Evolutionary conservation across 2,329 filamentous ascomycete genomes (phyloP), one percentile per base, ranked within the genome.

Genomic region (Pseudogymnoascus sp.): DNA sequence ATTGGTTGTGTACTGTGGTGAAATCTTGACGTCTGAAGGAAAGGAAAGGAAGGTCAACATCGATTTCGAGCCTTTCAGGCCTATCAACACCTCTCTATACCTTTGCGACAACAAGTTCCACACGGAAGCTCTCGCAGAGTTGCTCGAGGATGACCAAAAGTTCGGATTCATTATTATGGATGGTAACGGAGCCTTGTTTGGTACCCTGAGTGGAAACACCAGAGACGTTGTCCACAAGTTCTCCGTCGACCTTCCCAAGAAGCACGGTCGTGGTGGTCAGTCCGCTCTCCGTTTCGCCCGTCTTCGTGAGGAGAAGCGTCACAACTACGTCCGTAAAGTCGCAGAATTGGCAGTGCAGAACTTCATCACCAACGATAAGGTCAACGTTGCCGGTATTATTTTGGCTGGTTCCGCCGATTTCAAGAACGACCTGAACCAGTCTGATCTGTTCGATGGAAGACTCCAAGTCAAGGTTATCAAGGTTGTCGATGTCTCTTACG

Each of bases 161-260:
- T 99, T 99, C 70, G 94, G 94, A 61, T 99, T 99, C 79, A 99
- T 99, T 76, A 88, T 99, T 79, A 99, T 99, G 94, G 94, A 99
- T 74, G 94, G 94, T 79, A 99, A 99, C 77, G 95, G 94, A 70
- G 90, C 94, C 43, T 86, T 99, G 30, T 99, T 99, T 69, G 94
- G 94, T 70, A 99, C 94, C 0, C 82, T 99, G 41, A 96, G 91
- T 71, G 95, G 94, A 69, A 99, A 99, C 77, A 99, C 94, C 35
- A 87, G 94, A 74, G 95, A 99, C 70, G 84, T 99, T 58, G 83
- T 97, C 59, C 94, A 99, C 80, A 99, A 99, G 78, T 96, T 99
- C 79, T 91, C 90, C 18, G 94, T 99, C 74, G 95, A 99, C 81
- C 81, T 99, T 62, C 94, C 94, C 75, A 99, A 99, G 87, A 99